Evolutionary conservation across 1,284 basidiomycete genomes (phyloP).

Genomic region (Stygiomarasmius scandens): DNA sequence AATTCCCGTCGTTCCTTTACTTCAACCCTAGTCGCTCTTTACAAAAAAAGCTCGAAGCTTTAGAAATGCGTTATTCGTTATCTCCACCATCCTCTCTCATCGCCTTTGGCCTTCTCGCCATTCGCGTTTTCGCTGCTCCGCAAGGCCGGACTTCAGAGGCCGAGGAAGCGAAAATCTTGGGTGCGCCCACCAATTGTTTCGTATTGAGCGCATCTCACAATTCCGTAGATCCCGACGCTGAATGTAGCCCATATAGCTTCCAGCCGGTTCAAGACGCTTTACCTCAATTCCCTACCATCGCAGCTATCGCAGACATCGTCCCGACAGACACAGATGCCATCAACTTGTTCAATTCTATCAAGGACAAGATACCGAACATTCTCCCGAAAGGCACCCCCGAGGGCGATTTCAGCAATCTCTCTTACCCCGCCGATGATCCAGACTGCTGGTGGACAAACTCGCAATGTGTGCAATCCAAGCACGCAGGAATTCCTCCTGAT

Average conservation of each 20-base stretch:
- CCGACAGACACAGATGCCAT: constrained; percentile 48
- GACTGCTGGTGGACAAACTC: constrained; percentile 55
- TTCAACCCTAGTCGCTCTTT: neutral
- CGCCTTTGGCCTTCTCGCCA: neutral
- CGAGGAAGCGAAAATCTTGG: constrained; percentile 36
- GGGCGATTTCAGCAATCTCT: neutral
- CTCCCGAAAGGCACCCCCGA: constrained; percentile 5
- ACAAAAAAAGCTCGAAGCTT: neutral
- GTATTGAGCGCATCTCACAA: neutral
- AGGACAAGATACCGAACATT: constrained; percentile 26
- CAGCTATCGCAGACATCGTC: constrained; percentile 46
- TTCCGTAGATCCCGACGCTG: constrained; percentile 32
- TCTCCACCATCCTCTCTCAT: neutral
- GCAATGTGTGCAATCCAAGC: constrained; percentile 61
- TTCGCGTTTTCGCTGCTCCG: neutral
- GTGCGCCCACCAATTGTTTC: constrained; percentile 20
- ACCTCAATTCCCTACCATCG: constrained; percentile 48
- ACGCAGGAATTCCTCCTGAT: constrained; percentile 47
- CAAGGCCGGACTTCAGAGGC: constrained; percentile 33
- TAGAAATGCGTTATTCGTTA: neutral
- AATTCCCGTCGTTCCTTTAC: neutral
- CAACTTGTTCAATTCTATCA: constrained; percentile 39
- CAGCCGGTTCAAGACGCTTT: constrained; percentile 41
- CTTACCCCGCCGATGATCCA: constrained; percentile 3
- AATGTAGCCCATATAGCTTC: constrained; percentile 47